Evolutionary conservation across 2,329 filamentous ascomycete genomes (phyloP), one percentile per base, ranked within the genome.

Genomic region (Pestalotiopsis sp.): DNA sequence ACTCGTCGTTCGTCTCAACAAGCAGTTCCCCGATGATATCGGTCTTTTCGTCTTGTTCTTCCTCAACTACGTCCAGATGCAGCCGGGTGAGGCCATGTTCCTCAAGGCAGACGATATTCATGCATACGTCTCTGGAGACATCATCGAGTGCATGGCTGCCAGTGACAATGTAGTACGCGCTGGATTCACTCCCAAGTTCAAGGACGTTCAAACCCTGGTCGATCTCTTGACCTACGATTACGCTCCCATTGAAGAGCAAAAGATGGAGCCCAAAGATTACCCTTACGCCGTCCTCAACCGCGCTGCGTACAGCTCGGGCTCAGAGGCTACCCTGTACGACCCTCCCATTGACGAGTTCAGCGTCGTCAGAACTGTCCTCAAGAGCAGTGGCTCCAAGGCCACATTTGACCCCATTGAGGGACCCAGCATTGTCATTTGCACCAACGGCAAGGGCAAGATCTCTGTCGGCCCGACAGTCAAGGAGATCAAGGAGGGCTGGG

Each of bases 161-260:
- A 97, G 93, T n/a, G 96, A 99, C 86, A 99, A 99, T 73, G 96
- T 99, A 45, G 95, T 99, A 65, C 94, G 96, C 68, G 96, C 96
- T 0, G 96, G 96, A 58, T 96, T 99, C 81, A 99, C 96, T 0
- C 96, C 96, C 68, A 99, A 99, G 80, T 99, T 97, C 87, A 98
- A 98, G 83, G 96, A 99, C 75, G 93, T 98, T 25, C 83, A 90
- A 66, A 98, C 94, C 0, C 86, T 99, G 12, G 94, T 95, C 41
- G 87, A 90, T 70, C 97, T 97, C 91, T 84, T 99, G 73, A 99
- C 96, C 0, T 99, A 99, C 84, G 93, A 91, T 75, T 98, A 97
- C 76, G 95, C 96, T 0, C 95, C 96, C 2, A 98, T 98, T 72
- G 91, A 93, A 70, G 91, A 97, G 82, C 96, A 99, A 80, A 98